These are phyloP conservation scores for Flaveria ramosissima DNA, from an alignment of 129 eudicot species.

Conservation along the genomic window DNA sequence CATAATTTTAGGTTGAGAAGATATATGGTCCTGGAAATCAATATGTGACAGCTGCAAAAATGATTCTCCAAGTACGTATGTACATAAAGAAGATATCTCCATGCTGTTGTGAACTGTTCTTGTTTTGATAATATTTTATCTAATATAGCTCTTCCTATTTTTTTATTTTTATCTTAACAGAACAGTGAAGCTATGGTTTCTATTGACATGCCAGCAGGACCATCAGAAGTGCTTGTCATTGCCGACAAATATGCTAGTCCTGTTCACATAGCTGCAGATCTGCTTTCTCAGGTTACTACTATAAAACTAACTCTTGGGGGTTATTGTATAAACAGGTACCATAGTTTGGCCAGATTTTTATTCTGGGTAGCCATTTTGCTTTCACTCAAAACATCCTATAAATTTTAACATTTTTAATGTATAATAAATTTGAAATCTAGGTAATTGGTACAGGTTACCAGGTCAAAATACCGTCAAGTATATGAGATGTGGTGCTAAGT, in stretches of 20 bases:
- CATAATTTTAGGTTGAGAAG: conserved; percentile 80
- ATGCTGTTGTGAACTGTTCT: neutral
- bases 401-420: neutral
- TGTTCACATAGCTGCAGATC: conserved; percentile 90
- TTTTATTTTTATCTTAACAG: conserved; percentile 44
- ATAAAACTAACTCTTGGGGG: neutral
- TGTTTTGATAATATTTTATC: conserved; percentile 13
- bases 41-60: conserved; percentile 98
- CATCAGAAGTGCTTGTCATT: conserved; percentile 98
- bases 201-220: conserved; percentile 99
- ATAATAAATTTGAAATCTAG: neutral
- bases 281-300: conserved; percentile 83
- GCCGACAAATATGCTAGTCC: conserved; percentile 95
- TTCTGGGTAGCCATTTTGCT: neutral
- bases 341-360: neutral
- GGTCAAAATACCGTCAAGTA: neutral
- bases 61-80: conserved; percentile 85
- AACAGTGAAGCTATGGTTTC: conserved; percentile 99
- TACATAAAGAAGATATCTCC: neutral
- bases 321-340: neutral
- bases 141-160: neutral
- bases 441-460: neutral
- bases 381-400: neutral
- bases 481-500: neutral
- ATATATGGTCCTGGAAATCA: conserved; percentile 99